Base-by-base conservation (phyloP, 83 land plant species). In the Picea mariana region DNA sequence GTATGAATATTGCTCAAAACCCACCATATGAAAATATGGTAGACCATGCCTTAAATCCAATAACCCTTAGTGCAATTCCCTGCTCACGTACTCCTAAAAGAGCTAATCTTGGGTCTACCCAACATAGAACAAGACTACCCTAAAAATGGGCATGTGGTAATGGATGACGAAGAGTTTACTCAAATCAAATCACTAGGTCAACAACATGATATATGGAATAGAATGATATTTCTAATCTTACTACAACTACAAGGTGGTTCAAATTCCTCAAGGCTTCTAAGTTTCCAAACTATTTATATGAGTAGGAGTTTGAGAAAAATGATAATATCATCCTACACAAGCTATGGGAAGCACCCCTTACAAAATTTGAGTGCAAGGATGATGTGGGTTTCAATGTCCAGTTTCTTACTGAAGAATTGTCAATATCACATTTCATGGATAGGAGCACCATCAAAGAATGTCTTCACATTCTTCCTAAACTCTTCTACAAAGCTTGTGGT, bases 151-250 rank as follows among this genome's bases (percentile, higher is more conserved):
- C 79, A 77, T 59, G 75, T 42, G 27, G 81, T 18, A 20, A 15
- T 78, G 61, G 92, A 90, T 44, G 81, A 80, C 21, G 83, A 86
- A 82, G 87, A 85, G 77, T 82, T 92, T 82, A 89, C 87, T 7
- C 87, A 89, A 85, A 92, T 92, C 16, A 81, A 82, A 49, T 85
- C 82, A 21, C 72, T 92, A 9, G 92, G 92, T 12, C 90, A 92
- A 76, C 82, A 85, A 64, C 89, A 90, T 66, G 86, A n/a, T n/a
- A 86, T 59, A 85, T 90, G 86, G 90, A 89, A 67, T 90, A 87
- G 92, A 83, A 80, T 75, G 94, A 90, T 42, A 83, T 68, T 2
- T 26, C 86, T 80, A 87, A 80, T 67, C 52, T 86, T 26, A 84
- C 75, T 16, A 84, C 85, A 11, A 84, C 91, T 8, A 85, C 90